These are phyloP conservation scores for Pyrrhoderma lamaoense DNA, from an alignment of 1,284 basidiomycete genomes.

Conservation along the genomic window DNA sequence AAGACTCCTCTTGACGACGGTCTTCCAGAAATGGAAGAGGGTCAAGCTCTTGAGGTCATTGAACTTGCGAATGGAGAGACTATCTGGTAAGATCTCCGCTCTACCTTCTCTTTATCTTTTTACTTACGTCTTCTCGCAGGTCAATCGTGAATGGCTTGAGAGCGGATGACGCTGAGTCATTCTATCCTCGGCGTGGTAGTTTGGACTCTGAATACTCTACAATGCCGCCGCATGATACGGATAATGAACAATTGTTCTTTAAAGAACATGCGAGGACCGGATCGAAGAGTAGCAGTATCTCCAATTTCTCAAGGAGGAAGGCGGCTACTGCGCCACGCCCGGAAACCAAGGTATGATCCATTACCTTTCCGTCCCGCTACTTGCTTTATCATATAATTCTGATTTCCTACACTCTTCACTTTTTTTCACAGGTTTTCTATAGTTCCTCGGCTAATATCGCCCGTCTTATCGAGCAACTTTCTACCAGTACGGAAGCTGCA, in stretches of 20 bases:
- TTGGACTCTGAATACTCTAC: constrained; percentile 67
- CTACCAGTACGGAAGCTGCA: constrained; percentile 69
- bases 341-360: constrained; percentile 78
- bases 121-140: constrained; percentile 37
- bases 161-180: constrained; percentile 64
- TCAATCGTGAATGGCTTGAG: constrained; percentile 76
- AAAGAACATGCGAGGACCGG: constrained; percentile 63
- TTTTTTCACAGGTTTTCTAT: constrained; percentile 58
- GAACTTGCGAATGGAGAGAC: constrained; percentile 78
- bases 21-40: constrained; percentile 36
- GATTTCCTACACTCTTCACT: constrained; percentile 19
- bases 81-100: constrained; percentile 50
- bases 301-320: constrained; percentile 57
- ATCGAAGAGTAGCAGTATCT: constrained; percentile 54
- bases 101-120: constrained; percentile 3
- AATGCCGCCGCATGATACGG: constrained; percentile 39
- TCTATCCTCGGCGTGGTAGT: constrained; percentile 59
- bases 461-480: constrained; percentile 71
- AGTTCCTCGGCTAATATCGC: constrained; percentile 71
- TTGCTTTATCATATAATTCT: constrained; percentile 13
- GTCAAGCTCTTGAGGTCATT: constrained; percentile 66
- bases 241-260: constrained; percentile 59
- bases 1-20: constrained; percentile 23
- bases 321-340: constrained; percentile 48
- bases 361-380: too few species aligned